Evolutionary conservation across 441 rosid species (phyloP).

Genomic region (Geranium incanum): DNA sequence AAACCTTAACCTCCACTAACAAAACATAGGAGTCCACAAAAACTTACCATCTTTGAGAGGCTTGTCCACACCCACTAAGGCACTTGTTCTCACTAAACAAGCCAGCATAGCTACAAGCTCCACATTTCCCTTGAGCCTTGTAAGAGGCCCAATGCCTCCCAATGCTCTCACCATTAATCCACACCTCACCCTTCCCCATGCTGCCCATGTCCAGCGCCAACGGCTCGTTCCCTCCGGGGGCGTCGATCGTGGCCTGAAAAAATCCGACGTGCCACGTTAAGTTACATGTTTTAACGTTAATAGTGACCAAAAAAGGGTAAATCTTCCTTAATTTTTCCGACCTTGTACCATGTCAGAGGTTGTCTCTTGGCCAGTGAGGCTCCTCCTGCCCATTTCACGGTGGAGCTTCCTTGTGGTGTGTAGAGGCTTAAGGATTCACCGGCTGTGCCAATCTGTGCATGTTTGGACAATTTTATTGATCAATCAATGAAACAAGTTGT

Average conservation of each 20-base stretch:
- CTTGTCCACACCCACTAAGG: slow-evolving; percentile 42
- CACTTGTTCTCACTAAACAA: slow-evolving; percentile 45
- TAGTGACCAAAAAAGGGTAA: no score
- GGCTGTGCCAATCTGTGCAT: slow-evolving; percentile 44
- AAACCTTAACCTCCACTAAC: not conserved
- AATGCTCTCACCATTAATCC: slow-evolving; percentile 61
- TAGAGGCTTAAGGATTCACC: slow-evolving; percentile 51
- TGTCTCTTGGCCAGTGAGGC: slow-evolving; percentile 37
- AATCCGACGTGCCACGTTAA: no score
- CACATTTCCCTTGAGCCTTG: slow-evolving; percentile 42
- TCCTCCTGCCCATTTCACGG: slow-evolving; percentile 55
- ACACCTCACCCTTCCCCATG: slow-evolving; percentile 65
- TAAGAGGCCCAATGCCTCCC: slow-evolving; percentile 60
- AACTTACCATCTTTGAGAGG: slow-evolving; percentile 58
- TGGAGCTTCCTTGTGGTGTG: slow-evolving; percentile 37
- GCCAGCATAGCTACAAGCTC: slow-evolving; percentile 53
- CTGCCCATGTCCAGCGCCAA: slow-evolving; percentile 60
- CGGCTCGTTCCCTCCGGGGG: slow-evolving; percentile 48
- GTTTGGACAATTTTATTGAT: no score
- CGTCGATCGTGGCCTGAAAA: slow-evolving; percentile 38
- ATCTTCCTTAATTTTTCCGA: slow-evolving; percentile 18
- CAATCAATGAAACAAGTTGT: not conserved
- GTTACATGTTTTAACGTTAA: no score
- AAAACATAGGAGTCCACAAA: not conserved
- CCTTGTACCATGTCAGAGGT: slow-evolving; percentile 73